Base-by-base conservation (phyloP, 163 green algal species). In the Scenedesmus sp. region DNA sequence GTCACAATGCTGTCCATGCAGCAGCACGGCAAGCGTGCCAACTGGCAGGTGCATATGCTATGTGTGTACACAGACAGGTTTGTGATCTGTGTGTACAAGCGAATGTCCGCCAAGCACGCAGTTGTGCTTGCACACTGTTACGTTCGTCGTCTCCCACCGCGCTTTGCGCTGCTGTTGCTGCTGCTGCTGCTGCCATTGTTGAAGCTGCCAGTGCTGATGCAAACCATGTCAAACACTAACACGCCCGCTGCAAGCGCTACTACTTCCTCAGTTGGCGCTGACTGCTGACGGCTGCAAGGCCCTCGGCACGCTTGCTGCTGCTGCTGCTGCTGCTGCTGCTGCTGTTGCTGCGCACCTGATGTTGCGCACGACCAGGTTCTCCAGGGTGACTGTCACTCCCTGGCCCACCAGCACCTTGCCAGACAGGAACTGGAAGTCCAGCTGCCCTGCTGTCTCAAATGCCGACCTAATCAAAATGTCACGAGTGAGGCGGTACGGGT, bases 361-460 rank as follows among this genome's bases (percentile, higher is more conserved):
- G 15, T 90, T 90, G 66, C 64, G 64, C 46, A 90, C 15, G 13
- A 55, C 66, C 66, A 90, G 18, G 34, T 83, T 34, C 18, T 82
- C 73, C n/a, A 90, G 73, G 16, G 85, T 90, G 2, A 90, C 34
- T 2, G 85, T 90, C 5, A 90, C 46, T 10, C 79, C 79, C 52
- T 52, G 26, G 2, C 64, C 85, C 6, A 90, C 46, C 15, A 85
- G 23, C 55, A 86, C 87, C 55, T 86, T 86, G 6, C 74, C 23
- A 16, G 54, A 54, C 23, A 91, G 73, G 9, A 91, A 91, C 4
- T 77, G 12, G 34, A 91, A 91, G 73, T 91, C 87, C 26, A 91
- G 34, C 26, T 86, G 87, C 55, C 87, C 87, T 60, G n/a, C 16
- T 60, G 87, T 82, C 18, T 64, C 10, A 23, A 26, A 18, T 9